phyloP scores from a whole-genome alignment of 306 rosid species.

The Fragaria nilgerrensis region DNA sequence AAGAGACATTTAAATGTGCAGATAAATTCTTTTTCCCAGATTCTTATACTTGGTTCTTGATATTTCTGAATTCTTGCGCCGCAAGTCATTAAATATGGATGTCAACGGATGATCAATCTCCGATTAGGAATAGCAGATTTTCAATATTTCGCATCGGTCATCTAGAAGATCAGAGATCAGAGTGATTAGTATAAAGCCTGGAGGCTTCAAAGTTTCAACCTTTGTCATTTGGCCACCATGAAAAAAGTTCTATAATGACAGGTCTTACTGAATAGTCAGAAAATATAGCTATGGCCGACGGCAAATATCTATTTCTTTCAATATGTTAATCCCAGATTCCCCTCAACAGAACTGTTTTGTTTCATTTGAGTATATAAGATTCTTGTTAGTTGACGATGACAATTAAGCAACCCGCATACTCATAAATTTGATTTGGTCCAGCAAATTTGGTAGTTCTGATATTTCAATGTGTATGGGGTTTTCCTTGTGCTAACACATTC shows the following conservation, averaged over 20 bases:
- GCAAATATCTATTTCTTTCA: background rate
- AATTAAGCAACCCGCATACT: conserved; percentile 25
- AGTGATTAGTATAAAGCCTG: background rate
- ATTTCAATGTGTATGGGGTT: background rate
- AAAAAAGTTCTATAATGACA: background rate
- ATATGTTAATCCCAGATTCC: background rate
- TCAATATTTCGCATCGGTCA: background rate
- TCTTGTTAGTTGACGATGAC: conserved; percentile 39
- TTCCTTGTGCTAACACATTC: background rate
- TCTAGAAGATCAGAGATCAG: background rate
- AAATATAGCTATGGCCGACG: background rate
- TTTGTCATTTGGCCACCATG: background rate
- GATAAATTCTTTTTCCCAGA: conserved; percentile 46
- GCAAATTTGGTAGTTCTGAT: conserved; percentile 14
- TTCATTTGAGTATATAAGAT: conserved; percentile 3
- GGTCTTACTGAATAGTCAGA: background rate
- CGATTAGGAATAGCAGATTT: background rate
- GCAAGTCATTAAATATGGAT: background rate
- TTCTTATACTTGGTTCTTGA: background rate
- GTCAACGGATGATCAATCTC: background rate
- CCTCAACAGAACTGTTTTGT: background rate
- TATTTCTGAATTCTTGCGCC: background rate
- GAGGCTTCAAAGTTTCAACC: conserved; percentile 8
- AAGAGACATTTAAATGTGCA: conserved; percentile 78
- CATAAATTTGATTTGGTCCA: background rate